phyloP scores from a whole-genome alignment of 768 basidiomycete genomes.

The Gautieria morchelliformis region DNA sequence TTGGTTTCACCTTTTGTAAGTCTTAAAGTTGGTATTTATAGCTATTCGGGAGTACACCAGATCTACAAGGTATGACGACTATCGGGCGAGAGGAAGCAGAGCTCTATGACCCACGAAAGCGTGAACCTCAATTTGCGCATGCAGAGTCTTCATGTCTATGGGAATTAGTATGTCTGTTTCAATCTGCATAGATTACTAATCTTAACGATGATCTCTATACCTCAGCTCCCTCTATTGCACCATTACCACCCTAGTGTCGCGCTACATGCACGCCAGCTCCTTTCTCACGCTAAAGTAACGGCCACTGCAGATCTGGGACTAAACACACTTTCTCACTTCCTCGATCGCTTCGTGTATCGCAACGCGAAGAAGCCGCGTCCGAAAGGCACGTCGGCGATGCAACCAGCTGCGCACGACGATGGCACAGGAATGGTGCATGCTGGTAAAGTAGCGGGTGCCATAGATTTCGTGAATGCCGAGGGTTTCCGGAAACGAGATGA shows the following conservation, averaged over 20 bases:
- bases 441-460: constrained; percentile 42
- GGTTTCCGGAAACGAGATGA: constrained; percentile 60
- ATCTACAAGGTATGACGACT: constrained; percentile 36
- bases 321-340: constrained; percentile 89
- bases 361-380: constrained; percentile 74
- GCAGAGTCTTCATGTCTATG: constrained; percentile 75
- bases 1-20: constrained; percentile 18
- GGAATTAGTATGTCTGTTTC: constrained; percentile 62
- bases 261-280: constrained; percentile 76
- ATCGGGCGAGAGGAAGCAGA: constrained; percentile 19
- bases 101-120: constrained; percentile 77
- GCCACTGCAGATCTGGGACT: constrained; percentile 82
- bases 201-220: too few relatives aligned
- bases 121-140: constrained; percentile 81
- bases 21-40: constrained; percentile 26
- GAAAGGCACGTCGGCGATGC: constrained; percentile 89
- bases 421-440: constrained; percentile 58
- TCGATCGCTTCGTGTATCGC: constrained; percentile 95
- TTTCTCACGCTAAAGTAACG: constrained; percentile 62
- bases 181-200: neutral
- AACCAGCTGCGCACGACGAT: constrained; percentile 69
- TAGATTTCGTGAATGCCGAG: constrained; percentile 58
- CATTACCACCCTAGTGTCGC: constrained; percentile 91
- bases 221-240: constrained; percentile 62
- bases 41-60: constrained; percentile 42